These are phyloP conservation scores for Arthrobotrys musiformis DNA, from an alignment of 2,329 filamentous ascomycete genomes.

Conservation along the genomic window DNA sequence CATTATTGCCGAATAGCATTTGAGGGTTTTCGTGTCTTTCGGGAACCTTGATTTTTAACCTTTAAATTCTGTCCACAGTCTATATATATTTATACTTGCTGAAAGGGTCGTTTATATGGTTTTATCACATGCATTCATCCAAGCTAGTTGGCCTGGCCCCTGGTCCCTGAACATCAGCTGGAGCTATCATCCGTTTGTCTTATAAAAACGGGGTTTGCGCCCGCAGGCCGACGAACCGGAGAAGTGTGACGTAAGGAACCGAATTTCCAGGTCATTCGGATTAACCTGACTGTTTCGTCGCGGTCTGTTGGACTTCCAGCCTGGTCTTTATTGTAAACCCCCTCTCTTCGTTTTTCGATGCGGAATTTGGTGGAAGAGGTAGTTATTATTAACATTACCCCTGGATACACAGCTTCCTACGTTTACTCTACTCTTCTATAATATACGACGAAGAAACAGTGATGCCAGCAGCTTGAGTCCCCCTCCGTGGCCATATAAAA, in stretches of 20 bases:
- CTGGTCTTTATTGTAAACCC: too few relatives aligned
- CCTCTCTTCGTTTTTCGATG: too few relatives aligned
- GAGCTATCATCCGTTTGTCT: too few relatives aligned
- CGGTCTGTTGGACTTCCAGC: too few relatives aligned
- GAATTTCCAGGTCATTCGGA: too few relatives aligned
- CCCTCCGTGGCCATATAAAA: background rate
- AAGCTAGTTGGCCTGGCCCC: background rate
- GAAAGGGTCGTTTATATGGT: background rate
- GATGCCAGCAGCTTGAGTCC: background rate
- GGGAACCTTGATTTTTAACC: background rate
- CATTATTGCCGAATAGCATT: background rate
- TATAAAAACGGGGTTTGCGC: background rate
- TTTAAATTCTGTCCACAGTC: background rate
- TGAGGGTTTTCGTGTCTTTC: background rate
- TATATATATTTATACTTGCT: background rate
- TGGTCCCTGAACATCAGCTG: slow-evolving; percentile 17
- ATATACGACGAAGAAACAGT: background rate
- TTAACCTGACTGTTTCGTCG: background rate
- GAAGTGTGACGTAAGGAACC: slow-evolving; percentile 4
- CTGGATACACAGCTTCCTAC: too few relatives aligned
- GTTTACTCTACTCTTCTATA: too few relatives aligned
- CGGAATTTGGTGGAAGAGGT: too few relatives aligned
- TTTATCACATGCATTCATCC: background rate
- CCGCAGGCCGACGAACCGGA: background rate
- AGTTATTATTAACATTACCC: too few relatives aligned